Evolutionary conservation across 352 stramenopile species (phyloP).

Genomic region (Globisporangium mamillatum): DNA sequence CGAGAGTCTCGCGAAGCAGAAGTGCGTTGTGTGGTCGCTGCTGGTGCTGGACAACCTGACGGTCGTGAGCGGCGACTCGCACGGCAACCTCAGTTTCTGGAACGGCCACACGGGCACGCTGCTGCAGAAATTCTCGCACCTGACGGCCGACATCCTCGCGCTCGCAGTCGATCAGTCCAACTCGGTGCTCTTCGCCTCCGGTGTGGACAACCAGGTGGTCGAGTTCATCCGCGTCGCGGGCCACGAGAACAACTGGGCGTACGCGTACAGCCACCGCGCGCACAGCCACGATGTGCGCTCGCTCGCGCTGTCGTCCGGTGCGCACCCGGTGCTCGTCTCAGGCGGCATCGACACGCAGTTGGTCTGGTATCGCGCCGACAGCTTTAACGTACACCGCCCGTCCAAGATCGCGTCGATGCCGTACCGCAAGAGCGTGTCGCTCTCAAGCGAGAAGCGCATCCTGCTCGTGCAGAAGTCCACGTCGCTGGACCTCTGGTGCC

Average conservation of each 20-base stretch:
- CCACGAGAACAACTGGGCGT: conserved; percentile 58
- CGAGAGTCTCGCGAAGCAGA: conserved; percentile 73
- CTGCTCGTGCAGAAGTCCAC: conserved; percentile 73
- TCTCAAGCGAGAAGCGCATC: conserved; percentile 64
- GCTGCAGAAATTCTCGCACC: conserved; percentile 90
- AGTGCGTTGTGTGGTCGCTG: conserved; percentile 89
- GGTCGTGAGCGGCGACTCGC: conserved; percentile 91
- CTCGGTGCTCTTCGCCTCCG: conserved; percentile 89
- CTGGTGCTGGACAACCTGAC: conserved; percentile 89
- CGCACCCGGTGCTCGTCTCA: conserved; percentile 79
- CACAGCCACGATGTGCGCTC: conserved; percentile 91
- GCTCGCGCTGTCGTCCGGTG: conserved; percentile 63
- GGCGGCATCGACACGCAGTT: conserved; percentile 94
- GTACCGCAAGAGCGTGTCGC: conserved; percentile 61
- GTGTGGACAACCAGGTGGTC: conserved; percentile 92
- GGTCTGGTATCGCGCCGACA: conserved; percentile 85
- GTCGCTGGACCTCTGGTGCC: conserved; percentile 69
- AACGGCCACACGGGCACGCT: conserved; percentile 90
- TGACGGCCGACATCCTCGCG: conserved; percentile 89
- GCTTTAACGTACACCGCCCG: conserved; percentile 83
- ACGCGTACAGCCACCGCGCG: conserved; percentile 85
- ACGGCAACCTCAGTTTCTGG: conserved; percentile 93
- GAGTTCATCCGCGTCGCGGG: conserved; percentile 59
- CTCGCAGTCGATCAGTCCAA: conserved; percentile 83
- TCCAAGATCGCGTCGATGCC: conserved; percentile 89